Base-by-base conservation (phyloP, 306 rosid species). In the Cucurbita ficifolia region DNA sequence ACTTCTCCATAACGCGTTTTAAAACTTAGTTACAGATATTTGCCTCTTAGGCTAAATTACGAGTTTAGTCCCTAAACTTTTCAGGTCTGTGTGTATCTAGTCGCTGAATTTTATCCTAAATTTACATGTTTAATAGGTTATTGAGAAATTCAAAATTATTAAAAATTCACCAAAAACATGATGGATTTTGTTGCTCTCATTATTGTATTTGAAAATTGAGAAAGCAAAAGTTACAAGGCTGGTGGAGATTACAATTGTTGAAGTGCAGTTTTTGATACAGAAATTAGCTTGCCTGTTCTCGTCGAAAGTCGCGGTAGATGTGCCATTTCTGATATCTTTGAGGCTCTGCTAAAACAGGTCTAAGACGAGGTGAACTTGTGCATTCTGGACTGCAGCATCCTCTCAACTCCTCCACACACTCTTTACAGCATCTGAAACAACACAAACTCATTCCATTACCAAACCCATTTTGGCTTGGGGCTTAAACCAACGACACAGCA, bases 311-410 rank as follows among this genome's bases (percentile, higher is more conserved):
- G 68, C 97, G 86, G 65, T 94, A 94, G 8, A 74, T 61, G 70
- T 94, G 95, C 97, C 98, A 90, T 76, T 89, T 94, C 68, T 78
- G 56, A 86, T 89, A 94, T 76, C 97, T 87, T 70, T 78, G 88
- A 39, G 70, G 79, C 39, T 85, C 90, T 12, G 82, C 74, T 70
- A 94, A 82, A 76, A 88, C 81, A 54, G 98, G 96, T 80, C 98
- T 76, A 76, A 85, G 92, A 80, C 97, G 87, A 76, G 90, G 85
- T 22, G 97, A 90, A 80, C 81, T 74, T 10, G 87, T 94, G 85
- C 98, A 94, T 64, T 82, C 75, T 63, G 72, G 63, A 83, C 90
- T 86, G 79, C 98, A 90, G 72, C 96, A 89, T 76, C 98, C 98
- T 52, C 82, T 84, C 55, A 85, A 77, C 63, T 85, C 85, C 56